These are phyloP conservation scores for Pichia sp. DNA, from an alignment of 1,139 yeast genomes.

Conservation along the genomic window DNA sequence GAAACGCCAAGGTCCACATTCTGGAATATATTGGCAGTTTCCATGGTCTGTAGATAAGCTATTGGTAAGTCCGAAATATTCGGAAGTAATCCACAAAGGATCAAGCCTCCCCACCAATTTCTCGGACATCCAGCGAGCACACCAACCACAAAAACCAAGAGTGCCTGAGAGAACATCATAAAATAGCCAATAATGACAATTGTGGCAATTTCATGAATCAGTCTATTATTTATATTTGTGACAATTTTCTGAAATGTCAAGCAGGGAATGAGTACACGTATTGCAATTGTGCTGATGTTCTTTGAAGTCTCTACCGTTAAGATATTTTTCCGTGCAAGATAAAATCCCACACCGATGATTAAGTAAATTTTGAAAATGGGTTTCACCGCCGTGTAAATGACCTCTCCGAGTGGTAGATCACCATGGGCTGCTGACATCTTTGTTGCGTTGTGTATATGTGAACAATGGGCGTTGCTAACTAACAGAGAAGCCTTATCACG, in stretches of 20 bases:
- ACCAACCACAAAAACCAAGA: conserved; percentile 30
- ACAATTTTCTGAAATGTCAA: conserved; percentile 74
- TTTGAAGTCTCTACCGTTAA: conserved; percentile 67
- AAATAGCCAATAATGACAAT: conserved; percentile 59
- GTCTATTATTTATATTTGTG: conserved; percentile 57
- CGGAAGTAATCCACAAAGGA: conserved; percentile 75
- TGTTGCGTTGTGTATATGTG: too few species aligned
- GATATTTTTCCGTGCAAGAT: conserved; percentile 58
- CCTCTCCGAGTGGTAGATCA: conserved; percentile 48
- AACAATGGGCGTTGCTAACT: too few species aligned
- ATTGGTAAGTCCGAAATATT: conserved; percentile 82
- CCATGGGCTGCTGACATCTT: background rate
- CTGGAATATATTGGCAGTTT: conserved; percentile 47
- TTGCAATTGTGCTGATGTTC: conserved; percentile 66
- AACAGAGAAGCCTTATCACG: too few species aligned
- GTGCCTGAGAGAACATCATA: conserved; percentile 43
- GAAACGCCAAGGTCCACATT: conserved; percentile 80
- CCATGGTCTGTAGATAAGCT: conserved; percentile 78
- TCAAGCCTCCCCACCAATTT: conserved; percentile 71
- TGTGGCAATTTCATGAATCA: conserved; percentile 71
- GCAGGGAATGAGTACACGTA: conserved; percentile 70
- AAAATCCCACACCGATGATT: conserved; percentile 63
- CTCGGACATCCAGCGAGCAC: conserved; percentile 39
- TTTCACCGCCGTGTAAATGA: conserved; percentile 74
- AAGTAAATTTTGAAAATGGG: conserved; percentile 83